These are phyloP conservation scores for Phytophthora sojae DNA, from an alignment of 352 stramenopile species.

Conservation along the genomic window DNA sequence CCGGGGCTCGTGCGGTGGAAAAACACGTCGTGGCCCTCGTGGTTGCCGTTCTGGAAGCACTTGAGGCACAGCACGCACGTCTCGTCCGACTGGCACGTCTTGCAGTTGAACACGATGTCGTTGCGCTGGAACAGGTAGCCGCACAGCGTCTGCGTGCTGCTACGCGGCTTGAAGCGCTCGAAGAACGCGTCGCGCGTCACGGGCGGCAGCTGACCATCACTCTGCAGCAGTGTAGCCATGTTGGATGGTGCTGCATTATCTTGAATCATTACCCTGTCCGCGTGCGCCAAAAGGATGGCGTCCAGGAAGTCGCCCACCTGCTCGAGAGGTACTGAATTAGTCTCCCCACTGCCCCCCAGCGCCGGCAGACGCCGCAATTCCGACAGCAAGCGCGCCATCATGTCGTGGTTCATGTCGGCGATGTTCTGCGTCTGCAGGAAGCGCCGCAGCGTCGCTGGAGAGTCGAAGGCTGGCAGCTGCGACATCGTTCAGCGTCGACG, in stretches of 20 bases:
- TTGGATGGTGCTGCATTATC: constrained; percentile 2
- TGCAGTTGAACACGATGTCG: constrained; percentile 99
- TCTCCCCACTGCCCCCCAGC: not conserved
- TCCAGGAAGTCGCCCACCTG: constrained; percentile 49
- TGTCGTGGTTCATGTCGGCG: constrained; percentile 1
- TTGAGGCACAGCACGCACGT: constrained; percentile 97
- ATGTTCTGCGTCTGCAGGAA: constrained; percentile 34
- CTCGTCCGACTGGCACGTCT: constrained; percentile 97
- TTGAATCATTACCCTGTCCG: constrained; percentile 24
- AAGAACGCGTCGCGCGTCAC: constrained; percentile 68
- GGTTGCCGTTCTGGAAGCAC: constrained; percentile 96
- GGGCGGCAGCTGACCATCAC: constrained; percentile 15
- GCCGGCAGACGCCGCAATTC: constrained; percentile 28
- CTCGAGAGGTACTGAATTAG: constrained; percentile 38
- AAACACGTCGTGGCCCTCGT: constrained; percentile 94
- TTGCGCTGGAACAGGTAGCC: constrained; percentile 97
- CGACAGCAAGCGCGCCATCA: constrained; percentile 35
- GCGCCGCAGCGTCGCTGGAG: constrained; percentile 23
- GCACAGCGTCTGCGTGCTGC: constrained; percentile 78
- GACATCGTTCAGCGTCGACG: constrained; percentile 18
- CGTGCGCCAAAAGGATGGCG: constrained; percentile 58
- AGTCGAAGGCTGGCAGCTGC: not conserved
- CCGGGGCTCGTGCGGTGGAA: constrained; percentile 83
- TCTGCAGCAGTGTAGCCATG: constrained; percentile 14
- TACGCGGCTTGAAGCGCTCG: constrained; percentile 63